These are phyloP conservation scores for Trebouxia gelatinosa DNA, from an alignment of 163 green algal genomes.

Conservation along the genomic window DNA sequence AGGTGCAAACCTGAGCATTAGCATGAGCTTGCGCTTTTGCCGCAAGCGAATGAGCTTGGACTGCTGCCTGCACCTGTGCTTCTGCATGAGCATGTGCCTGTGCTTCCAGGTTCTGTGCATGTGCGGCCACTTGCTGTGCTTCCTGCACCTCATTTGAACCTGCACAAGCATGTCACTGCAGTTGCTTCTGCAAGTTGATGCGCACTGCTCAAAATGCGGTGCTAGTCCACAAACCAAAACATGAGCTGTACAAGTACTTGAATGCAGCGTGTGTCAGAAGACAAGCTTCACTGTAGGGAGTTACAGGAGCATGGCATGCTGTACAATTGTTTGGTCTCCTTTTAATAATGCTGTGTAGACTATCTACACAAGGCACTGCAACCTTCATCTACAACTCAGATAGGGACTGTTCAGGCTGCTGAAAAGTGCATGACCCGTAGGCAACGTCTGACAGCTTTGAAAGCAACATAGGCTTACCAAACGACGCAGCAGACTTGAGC, in stretches of 20 bases:
- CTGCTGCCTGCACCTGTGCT: conserved; percentile 55
- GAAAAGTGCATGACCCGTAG: not conserved
- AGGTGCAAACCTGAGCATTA: conserved; percentile 29
- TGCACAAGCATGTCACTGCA: too few relatives aligned
- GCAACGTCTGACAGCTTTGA: not conserved
- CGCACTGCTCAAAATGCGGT: too few relatives aligned
- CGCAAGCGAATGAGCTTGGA: conserved; percentile 42
- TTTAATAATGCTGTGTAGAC: too few relatives aligned
- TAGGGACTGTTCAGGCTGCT: too few relatives aligned
- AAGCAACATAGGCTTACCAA: not conserved
- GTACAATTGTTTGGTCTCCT: too few relatives aligned
- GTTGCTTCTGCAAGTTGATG: too few relatives aligned
- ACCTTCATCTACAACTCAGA: too few relatives aligned
- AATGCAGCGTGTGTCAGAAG: not conserved
- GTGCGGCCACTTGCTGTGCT: conserved; percentile 18
- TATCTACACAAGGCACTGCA: too few relatives aligned
- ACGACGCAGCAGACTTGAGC: conserved; percentile 29
- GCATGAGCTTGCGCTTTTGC: conserved; percentile 39
- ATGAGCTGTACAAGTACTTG: not conserved
- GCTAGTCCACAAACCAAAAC: not conserved
- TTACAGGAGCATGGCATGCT: too few relatives aligned
- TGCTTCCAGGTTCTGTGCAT: conserved; percentile 34
- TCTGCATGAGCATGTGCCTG: conserved; percentile 49
- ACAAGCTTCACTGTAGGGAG: too few relatives aligned
- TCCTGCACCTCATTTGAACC: conserved; percentile 11